Base-by-base conservation (phyloP, 1,139 yeast species). In the Pneumocystis carinii region DNA sequence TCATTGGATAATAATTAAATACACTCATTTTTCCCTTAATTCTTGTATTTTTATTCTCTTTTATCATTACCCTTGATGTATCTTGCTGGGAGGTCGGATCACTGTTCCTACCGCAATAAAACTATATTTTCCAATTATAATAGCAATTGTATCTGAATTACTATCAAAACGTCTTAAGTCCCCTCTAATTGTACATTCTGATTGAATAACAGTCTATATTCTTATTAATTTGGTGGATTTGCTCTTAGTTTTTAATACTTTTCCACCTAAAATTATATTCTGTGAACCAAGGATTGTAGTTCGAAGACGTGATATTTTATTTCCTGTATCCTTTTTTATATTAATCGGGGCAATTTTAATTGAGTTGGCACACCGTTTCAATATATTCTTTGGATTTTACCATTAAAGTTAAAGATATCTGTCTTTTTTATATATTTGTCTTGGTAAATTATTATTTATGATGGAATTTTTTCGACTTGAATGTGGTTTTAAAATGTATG, bases 281-380 rank as follows among this genome's bases (percentile, higher is more conserved):
- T 78, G 75, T 0, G 81, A 72, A 4, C 82, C 81, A 2, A 70
- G 70, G 64, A 81, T 75, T 15, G 68, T 67, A 0, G 86, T 81
- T n/a, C 72, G 68, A 48, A 48, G 17, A 53, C 76, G 75, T 36
- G 86, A 78, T 41, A 85, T 82, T 53, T 85, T 75, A 70, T 81
- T 84, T 1, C 89, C 87, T 3, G 81, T 70, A 32, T 74, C 76
- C 63, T 80, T 37, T 10, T 37, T 14, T 37, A 14, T 37, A 1
- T 12, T 17, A 10, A 3, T 12, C 7, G 35, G 7, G 8, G 7
- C 35, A 5, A 1, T 32, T 7, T 32, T 32, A 4, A 32, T 32
- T 32, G 7, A 4, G 4, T 32, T 8, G 7, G 8, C 55, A 10
- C 27, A 48, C 55, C 55, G 55, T 48, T 24, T 48, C 32, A 48